Percentiles rank a stretch among this genome's conserved stretches.
phyloP scores from a whole-genome alignment of 2,329 filamentous ascomycete genomes.

The Colletotrichum musae region DNA sequence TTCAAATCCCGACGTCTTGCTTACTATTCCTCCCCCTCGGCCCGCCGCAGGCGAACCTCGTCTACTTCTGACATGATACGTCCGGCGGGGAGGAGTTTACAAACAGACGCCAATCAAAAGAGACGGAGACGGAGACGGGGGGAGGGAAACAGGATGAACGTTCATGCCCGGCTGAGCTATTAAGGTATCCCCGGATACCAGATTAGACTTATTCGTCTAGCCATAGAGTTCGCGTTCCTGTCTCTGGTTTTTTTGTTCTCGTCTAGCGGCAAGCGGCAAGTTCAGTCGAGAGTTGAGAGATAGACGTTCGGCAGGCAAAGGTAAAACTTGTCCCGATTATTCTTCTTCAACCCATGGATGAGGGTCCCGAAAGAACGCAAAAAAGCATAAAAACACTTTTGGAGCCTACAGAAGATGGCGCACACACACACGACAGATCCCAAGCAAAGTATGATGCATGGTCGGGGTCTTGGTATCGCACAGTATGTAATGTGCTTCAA shows the following conservation, averaged over 20 bases:
- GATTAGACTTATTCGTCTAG: background rate
- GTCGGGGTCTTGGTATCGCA: conserved; percentile 4
- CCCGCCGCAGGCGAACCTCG: background rate
- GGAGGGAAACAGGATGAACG: background rate
- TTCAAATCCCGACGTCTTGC: background rate
- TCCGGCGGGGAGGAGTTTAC: background rate
- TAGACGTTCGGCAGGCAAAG: background rate
- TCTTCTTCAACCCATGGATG: background rate
- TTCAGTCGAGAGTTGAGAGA: background rate
- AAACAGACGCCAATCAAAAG: background rate
- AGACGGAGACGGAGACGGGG: too few species aligned
- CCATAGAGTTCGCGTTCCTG: background rate
- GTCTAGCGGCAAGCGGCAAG: background rate
- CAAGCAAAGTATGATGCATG: conserved; percentile 9
- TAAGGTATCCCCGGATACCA: background rate
- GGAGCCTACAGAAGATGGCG: background rate
- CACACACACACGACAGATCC: background rate
- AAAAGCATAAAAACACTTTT: background rate
- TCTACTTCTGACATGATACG: background rate
- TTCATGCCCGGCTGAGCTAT: background rate
- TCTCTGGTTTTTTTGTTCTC: background rate
- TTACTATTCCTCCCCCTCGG: background rate
- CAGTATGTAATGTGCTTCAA: background rate
- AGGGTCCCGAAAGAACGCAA: background rate
- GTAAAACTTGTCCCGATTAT: background rate